Evolutionary conservation across 2,329 filamentous ascomycete genomes (phyloP), one percentile per base, ranked within the genome.

Genomic region (Arthrinium puccinioides): DNA sequence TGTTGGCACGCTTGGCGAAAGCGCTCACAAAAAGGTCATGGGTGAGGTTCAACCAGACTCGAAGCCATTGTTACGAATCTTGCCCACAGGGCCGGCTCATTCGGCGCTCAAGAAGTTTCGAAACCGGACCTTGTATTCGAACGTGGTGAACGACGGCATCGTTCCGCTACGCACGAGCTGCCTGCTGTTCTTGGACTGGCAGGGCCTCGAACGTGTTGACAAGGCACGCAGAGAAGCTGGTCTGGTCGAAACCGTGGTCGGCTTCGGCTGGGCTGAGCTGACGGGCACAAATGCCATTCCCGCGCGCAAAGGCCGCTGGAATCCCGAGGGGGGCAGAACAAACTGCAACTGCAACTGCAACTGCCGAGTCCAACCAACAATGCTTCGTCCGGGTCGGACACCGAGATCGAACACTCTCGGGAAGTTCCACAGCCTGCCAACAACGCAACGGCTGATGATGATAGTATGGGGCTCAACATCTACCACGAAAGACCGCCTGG

Each of bases 71-170:
- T 64, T 97, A 15, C 76, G 90, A 15, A 94, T 97, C 44, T 63
- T 97, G 18, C 90, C 92, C 0, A 94, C 87, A 7, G 90, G 90
- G 0, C 89, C 90, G 13, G 92, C 90, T 6, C 89, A 96, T 58
- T 76, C 79, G 38, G 90, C 89, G 2, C 64, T 97, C 27, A 82
- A 84, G 55, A 87, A 86, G 62, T 97, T 97, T 59, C 73, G 87
- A 16, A 94, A 94, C 56, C 74, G 90, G 13, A 97, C 92, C 0
- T 72, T 96, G 2, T 97, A 97, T 58, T 95, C 89, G 2, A 97
- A 97, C 52, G 89, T 97, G 10, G 90, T 97, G 48, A 97, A 97
- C 54, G 90, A 97, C 61, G 90, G 89, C 4, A 96, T 98, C 48
- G 92, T 98, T 5, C 92, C 92, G 3, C 66, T 98, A 23, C 79